These are phyloP conservation scores for Cornus controversa DNA, from an alignment of 148 eudicot species.

Conservation along the genomic window DNA sequence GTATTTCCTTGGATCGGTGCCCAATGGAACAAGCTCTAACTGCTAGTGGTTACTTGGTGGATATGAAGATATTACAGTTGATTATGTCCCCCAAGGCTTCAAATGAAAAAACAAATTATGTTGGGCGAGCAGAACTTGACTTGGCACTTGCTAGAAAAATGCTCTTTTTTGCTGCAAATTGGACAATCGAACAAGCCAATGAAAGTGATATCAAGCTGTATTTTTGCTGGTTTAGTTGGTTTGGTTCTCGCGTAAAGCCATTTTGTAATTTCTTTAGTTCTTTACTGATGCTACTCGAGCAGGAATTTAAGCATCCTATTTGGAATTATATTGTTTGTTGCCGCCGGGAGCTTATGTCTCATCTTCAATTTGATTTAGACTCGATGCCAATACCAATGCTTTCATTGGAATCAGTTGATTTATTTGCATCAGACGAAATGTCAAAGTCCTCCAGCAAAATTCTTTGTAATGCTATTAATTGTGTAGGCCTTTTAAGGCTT, in stretches of 20 bases:
- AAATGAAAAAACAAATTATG: constrained; percentile 19
- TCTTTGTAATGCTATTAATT: constrained; percentile 50
- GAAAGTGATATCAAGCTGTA: constrained; percentile 57
- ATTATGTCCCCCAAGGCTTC: constrained; percentile 41
- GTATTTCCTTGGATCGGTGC: constrained; percentile 20
- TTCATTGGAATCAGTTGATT: constrained; percentile 52
- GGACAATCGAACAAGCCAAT: constrained; percentile 82
- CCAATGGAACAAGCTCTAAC: constrained; percentile 22
- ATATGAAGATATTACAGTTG: constrained; percentile 42
- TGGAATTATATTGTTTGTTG: constrained; percentile 54
- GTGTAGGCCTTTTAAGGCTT: constrained; percentile 56
- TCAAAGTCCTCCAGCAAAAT: constrained; percentile 25
- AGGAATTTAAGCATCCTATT: constrained; percentile 71
- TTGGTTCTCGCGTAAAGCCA: constrained; percentile 56
- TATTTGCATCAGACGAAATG: constrained; percentile 25
- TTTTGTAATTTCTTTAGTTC: constrained; percentile 50
- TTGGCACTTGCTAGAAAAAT: constrained; percentile 31
- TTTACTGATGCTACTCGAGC: constrained; percentile 36
- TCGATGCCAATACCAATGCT: constrained; percentile 56
- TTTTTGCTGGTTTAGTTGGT: constrained; percentile 71
- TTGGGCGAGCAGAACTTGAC: constrained; percentile 27
- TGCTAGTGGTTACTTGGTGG: constrained; percentile 36
- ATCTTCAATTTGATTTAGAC: constrained; percentile 25
- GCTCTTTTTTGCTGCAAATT: constrained; percentile 76
- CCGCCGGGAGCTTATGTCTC: constrained; percentile 45